These are phyloP conservation scores for Bruguiera hainesii DNA, from an alignment of 441 rosid species.

Conservation along the genomic window DNA sequence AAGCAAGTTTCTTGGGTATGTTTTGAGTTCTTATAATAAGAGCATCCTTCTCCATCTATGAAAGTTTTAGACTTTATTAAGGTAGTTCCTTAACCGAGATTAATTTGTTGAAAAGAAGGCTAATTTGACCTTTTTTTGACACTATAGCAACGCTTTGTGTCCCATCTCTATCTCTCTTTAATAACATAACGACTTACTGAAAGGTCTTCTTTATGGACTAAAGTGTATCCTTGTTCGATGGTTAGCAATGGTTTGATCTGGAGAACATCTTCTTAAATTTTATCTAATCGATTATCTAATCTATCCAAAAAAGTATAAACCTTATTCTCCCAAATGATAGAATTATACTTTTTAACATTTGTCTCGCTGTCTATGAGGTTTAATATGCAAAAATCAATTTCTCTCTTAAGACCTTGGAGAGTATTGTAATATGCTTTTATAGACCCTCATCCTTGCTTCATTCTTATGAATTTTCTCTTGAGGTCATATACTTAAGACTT, in stretches of 20 bases:
- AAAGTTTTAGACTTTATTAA: background rate
- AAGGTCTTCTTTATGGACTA: background rate
- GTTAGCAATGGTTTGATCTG: background rate
- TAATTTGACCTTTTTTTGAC: no score
- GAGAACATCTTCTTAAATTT: background rate
- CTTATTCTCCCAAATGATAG: background rate
- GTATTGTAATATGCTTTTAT: no score
- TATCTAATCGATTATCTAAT: background rate
- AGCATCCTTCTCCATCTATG: background rate
- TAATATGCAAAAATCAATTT: no score
- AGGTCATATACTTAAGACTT: background rate
- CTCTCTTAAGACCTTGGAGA: no score
- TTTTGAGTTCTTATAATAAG: background rate
- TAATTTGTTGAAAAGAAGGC: background rate
- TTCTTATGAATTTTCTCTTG: background rate
- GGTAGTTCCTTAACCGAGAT: background rate
- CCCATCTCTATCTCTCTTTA: no score
- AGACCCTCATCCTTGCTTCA: no score
- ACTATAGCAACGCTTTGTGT: background rate
- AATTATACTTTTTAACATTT: no score
- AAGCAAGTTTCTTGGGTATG: background rate
- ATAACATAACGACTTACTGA: no score
- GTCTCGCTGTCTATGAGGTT: no score
- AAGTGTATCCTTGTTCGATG: background rate
- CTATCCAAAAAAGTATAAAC: background rate